phyloP scores from a whole-genome alignment of 1,284 basidiomycete genomes.

The Austroboletus niveus region DNA sequence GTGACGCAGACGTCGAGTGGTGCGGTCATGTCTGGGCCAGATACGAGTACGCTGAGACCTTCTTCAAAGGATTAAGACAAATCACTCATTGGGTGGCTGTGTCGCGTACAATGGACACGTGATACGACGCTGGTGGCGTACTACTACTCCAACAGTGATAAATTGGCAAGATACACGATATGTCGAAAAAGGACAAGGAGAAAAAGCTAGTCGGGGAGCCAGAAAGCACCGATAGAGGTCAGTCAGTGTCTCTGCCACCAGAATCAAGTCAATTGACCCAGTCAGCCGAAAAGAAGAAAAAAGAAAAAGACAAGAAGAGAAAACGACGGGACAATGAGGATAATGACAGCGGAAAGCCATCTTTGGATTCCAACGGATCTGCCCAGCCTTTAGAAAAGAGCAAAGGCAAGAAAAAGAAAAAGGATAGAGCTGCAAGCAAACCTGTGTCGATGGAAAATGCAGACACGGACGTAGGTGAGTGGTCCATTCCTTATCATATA shows the following conservation, averaged over 20 bases:
- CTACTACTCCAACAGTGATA: too few species aligned
- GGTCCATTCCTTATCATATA: background rate
- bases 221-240: constrained; percentile 10
- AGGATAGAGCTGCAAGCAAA: background rate
- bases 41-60: background rate
- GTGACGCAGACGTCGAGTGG: constrained; percentile 24
- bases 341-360: too few species aligned
- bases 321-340: background rate
- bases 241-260: background rate
- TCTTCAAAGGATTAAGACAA: background rate
- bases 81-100: constrained; percentile 16
- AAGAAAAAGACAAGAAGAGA: constrained; percentile 16
- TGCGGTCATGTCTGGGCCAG: constrained; percentile 1
- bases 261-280: constrained; percentile 13
- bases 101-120: constrained; percentile 4
- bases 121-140: background rate
- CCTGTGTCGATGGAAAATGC: background rate
- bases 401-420: background rate
- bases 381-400: background rate
- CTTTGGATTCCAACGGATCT: background rate
- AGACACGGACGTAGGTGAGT: constrained; percentile 9
- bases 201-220: background rate
- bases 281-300: constrained; percentile 22
- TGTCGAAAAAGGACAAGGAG: constrained; percentile 3
- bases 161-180: background rate